phyloP scores from a whole-genome alignment of 768 basidiomycete species.

The Kwoniella sp. region DNA sequence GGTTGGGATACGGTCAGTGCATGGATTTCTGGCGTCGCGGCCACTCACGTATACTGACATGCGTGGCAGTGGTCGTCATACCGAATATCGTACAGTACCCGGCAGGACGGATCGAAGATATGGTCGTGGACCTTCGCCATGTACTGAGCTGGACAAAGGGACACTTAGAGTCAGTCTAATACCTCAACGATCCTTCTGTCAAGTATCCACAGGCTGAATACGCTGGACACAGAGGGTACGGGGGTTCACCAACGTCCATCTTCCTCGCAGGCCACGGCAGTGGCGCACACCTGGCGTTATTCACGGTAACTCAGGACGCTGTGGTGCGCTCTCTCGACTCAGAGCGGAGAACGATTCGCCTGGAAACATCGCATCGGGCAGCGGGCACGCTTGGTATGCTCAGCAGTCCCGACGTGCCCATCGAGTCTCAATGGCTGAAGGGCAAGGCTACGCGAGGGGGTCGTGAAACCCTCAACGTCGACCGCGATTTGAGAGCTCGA shows the following conservation, averaged over 20 bases:
- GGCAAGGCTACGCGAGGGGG: too few species aligned
- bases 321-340: slow-evolving; percentile 29
- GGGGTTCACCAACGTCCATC: slow-evolving; percentile 20
- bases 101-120: background rate
- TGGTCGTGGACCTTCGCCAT: slow-evolving; percentile 18
- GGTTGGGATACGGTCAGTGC: slow-evolving; percentile 17
- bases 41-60: background rate
- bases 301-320: slow-evolving; percentile 32
- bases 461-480: too few species aligned
- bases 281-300: slow-evolving; percentile 25
- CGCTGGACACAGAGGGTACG: slow-evolving; percentile 1
- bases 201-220: background rate
- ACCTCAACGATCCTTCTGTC: background rate
- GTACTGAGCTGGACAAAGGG: slow-evolving; percentile 22
- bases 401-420: too few species aligned
- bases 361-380: too few species aligned
- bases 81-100: slow-evolving; percentile 25
- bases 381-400: too few species aligned
- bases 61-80: slow-evolving; percentile 18
- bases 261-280: slow-evolving; percentile 30
- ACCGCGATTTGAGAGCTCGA: too few species aligned
- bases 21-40: background rate
- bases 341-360: too few species aligned
- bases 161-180: slow-evolving; percentile 11
- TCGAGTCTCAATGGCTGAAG: too few species aligned